These are phyloP conservation scores for Multifurca ochricompacta DNA, from an alignment of 768 basidiomycete species.

Conservation along the genomic window DNA sequence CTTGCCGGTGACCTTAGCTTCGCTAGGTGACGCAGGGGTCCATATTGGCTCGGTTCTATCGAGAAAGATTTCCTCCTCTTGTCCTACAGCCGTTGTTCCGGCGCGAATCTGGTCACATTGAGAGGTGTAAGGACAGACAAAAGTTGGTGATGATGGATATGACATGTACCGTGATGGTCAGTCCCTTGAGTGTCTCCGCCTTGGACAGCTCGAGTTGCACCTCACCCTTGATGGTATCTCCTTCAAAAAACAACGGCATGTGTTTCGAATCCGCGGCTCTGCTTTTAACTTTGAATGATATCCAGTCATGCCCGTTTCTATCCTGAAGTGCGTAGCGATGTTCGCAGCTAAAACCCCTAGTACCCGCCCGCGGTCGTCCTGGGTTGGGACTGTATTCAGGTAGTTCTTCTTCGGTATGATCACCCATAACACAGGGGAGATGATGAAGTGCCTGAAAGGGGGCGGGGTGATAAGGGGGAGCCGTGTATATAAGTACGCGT, in stretches of 20 bases:
- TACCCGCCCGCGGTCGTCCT: background rate
- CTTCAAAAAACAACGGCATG: conserved; percentile 8
- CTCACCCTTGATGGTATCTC: conserved; percentile 13
- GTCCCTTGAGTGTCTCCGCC: conserved; percentile 12
- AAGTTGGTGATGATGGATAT: background rate
- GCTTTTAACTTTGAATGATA: conserved; percentile 11
- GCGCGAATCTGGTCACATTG: conserved; percentile 2
- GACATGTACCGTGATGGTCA: conserved; percentile 5
- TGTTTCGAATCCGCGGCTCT: conserved; percentile 12
- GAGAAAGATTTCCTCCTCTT: conserved; percentile 14
- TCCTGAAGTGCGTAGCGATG: conserved; percentile 5
- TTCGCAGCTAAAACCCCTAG: background rate
- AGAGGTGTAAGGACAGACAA: background rate
- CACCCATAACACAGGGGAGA: background rate
- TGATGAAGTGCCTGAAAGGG: background rate
- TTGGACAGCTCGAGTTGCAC: conserved; percentile 8
- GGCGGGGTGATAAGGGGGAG: background rate
- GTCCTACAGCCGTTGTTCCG: conserved; percentile 8
- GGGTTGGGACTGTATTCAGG: conserved; percentile 1
- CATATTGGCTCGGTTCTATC: conserved; percentile 5
- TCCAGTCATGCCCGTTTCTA: conserved; percentile 1
- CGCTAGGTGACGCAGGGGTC: conserved; percentile 6
- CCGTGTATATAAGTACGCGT: background rate
- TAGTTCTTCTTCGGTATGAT: background rate
- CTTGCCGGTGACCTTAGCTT: conserved; percentile 1